Conservation (phyloP, 2,329 filamentous ascomycete genomes). For the Aquanectria penicillioides region DNA sequence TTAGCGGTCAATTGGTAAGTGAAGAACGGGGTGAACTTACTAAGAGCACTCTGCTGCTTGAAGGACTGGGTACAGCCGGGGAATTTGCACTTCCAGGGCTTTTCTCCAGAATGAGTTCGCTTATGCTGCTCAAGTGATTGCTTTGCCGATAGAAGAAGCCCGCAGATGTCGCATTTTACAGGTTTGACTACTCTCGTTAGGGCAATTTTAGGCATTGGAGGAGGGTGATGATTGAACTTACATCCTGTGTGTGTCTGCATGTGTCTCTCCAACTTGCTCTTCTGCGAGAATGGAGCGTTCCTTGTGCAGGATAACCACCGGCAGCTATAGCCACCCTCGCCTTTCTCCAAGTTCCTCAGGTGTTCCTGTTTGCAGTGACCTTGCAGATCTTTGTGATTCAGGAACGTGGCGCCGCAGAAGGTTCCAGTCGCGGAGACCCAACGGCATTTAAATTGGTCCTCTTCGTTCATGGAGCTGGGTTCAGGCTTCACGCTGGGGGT, state of each 20-base stretch:
- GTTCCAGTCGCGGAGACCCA: slow-evolving; percentile 43
- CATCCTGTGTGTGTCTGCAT: slow-evolving; percentile 73
- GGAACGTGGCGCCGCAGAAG: slow-evolving; percentile 50
- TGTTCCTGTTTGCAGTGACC: slow-evolving; percentile 64
- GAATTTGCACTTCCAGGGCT: slow-evolving; percentile 67
- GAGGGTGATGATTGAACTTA: slow-evolving; percentile 49
- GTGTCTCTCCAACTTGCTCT: slow-evolving; percentile 72
- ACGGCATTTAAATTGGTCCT: slow-evolving; percentile 45
- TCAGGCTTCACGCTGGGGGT: neutral
- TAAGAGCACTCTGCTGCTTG: slow-evolving; percentile 74
- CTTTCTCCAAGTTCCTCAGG: slow-evolving; percentile 56
- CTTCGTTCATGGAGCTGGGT: slow-evolving; percentile 20
- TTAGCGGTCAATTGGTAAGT: slow-evolving; percentile 28
- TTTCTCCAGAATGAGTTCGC: slow-evolving; percentile 73
- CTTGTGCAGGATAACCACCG: slow-evolving; percentile 67
- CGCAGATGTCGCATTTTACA: slow-evolving; percentile 65
- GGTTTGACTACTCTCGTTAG: slow-evolving; percentile 62
- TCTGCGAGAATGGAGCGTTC: slow-evolving; percentile 64
- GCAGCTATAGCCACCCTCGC: slow-evolving; percentile 60
- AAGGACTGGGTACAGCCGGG: slow-evolving; percentile 66
- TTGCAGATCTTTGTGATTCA: slow-evolving; percentile 61
- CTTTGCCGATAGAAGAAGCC: slow-evolving; percentile 69
- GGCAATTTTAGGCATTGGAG: neutral
- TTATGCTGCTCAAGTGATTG: slow-evolving; percentile 75
- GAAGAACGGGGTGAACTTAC: slow-evolving; percentile 52